Percentiles rank a stretch among this genome's conserved stretches.
phyloP scores from a whole-genome alignment of 78 protist genomes.

The Speleostelium caveatum region DNA sequence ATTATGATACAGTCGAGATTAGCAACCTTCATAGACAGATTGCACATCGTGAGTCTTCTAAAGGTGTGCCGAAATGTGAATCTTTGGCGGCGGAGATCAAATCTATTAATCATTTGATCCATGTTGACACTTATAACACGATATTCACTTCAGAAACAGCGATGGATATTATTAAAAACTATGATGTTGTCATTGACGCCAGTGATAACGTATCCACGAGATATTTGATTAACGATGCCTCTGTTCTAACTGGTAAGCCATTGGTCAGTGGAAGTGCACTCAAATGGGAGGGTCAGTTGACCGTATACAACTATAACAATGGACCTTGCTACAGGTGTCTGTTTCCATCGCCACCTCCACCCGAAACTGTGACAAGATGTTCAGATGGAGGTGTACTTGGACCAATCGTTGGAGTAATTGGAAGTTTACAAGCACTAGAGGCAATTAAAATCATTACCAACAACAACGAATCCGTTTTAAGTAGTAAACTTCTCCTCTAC shows the following conservation, averaged over 20 bases:
- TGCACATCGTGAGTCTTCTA: conserved; percentile 54
- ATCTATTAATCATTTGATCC: conserved; percentile 43
- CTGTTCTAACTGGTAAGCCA: conserved; percentile 82
- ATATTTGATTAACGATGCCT: conserved; percentile 84
- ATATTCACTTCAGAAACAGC: conserved; percentile 81
- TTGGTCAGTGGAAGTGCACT: conserved; percentile 92
- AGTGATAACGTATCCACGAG: conserved; percentile 88
- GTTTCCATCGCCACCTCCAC: conserved; percentile 93
- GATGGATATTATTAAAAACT: conserved; percentile 46
- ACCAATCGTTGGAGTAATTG: conserved; percentile 88
- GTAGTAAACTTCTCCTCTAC: conserved; percentile 33
- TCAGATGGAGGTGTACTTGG: conserved; percentile 92
- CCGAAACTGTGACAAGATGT: conserved; percentile 87
- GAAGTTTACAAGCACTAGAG: conserved; percentile 93
- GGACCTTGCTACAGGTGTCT: conserved; percentile 96
- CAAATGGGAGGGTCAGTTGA: conserved; percentile 92
- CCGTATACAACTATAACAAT: conserved; percentile 43
- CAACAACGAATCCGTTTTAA: neutral
- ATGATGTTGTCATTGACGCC: conserved; percentile 91
- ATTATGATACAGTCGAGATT: conserved; percentile 87
- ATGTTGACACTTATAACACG: conserved; percentile 7
- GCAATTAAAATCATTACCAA: conserved; percentile 81
- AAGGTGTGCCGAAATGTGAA: conserved; percentile 61
- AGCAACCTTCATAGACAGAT: conserved; percentile 92
- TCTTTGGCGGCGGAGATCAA: conserved; percentile 39